phyloP scores from a whole-genome alignment of 2,329 filamentous ascomycete species.

The Corinectria fuckeliana region DNA sequence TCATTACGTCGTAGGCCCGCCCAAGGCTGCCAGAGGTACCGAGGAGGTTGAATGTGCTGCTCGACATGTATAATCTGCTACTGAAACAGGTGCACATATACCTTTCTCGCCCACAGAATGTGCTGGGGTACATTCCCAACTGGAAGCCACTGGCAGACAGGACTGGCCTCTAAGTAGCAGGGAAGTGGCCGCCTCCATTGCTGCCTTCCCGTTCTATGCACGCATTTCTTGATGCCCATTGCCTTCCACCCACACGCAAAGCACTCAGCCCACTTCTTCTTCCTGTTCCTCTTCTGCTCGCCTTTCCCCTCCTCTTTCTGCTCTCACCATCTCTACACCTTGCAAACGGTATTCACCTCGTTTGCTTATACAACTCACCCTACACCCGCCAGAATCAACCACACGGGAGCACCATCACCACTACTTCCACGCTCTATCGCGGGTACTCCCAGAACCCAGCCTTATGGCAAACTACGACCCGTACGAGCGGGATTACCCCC shows the following conservation, averaged over 20 bases:
- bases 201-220: slow-evolving; percentile 17
- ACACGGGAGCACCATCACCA: neutral
- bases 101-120: neutral
- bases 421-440: neutral
- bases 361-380: neutral
- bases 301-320: neutral
- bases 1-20: slow-evolving; percentile 38
- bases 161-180: slow-evolving; percentile 13
- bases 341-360: neutral
- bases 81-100: neutral
- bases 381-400: neutral
- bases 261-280: slow-evolving; percentile 11
- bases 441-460: slow-evolving; percentile 2
- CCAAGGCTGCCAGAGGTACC: slow-evolving; percentile 7
- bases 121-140: slow-evolving; percentile 1
- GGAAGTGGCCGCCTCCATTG: slow-evolving; percentile 18
- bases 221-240: slow-evolving; percentile 21
- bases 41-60: slow-evolving; percentile 1
- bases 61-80: neutral
- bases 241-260: neutral
- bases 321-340: neutral
- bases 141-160: neutral
- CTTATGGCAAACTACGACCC: slow-evolving; percentile 59
- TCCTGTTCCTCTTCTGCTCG: neutral
- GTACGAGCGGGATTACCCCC: slow-evolving; percentile 59